Conservation (phyloP, 805 yeast genomes). For the Peterozyma xylosa region DNA sequence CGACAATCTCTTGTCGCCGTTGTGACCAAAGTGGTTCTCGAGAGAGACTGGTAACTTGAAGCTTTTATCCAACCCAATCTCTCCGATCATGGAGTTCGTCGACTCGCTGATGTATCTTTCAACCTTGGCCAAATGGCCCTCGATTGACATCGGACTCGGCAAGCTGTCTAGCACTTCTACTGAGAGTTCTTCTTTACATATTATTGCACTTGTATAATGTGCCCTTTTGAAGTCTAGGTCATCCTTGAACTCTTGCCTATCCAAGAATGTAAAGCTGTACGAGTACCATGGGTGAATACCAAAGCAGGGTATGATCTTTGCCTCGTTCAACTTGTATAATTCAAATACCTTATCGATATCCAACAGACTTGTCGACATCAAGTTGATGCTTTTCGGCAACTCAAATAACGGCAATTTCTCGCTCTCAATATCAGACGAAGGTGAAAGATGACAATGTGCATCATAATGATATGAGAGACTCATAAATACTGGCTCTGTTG, state of each 20-base stretch:
- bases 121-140: slow-evolving; percentile 25
- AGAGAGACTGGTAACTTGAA: slow-evolving; percentile 53
- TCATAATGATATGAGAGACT: slow-evolving; percentile 15
- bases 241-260: slow-evolving; percentile 4
- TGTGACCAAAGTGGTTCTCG: slow-evolving; percentile 39
- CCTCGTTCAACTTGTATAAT: slow-evolving; percentile 12
- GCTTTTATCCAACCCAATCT: slow-evolving; percentile 80
- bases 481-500: too few relatives aligned
- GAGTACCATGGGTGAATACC: slow-evolving; percentile 94
- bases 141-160: slow-evolving; percentile 54
- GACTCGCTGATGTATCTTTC: slow-evolving; percentile 19
- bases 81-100: slow-evolving; percentile 54
- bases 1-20: slow-evolving; percentile 18
- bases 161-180: slow-evolving; percentile 33
- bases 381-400: slow-evolving; percentile 11
- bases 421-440: slow-evolving; percentile 8
- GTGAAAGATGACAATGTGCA: slow-evolving; percentile 32
- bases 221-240: slow-evolving; percentile 23
- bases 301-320: slow-evolving; percentile 34
- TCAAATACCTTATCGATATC: slow-evolving; percentile 23
- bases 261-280: slow-evolving; percentile 46
- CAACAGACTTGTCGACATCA: slow-evolving; percentile 43
- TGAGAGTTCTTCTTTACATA: slow-evolving; percentile 25
- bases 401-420: slow-evolving; percentile 1
- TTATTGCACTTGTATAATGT: slow-evolving; percentile 55